Conservation (phyloP, 306 rosid genomes). For the Castanea crenata region DNA sequence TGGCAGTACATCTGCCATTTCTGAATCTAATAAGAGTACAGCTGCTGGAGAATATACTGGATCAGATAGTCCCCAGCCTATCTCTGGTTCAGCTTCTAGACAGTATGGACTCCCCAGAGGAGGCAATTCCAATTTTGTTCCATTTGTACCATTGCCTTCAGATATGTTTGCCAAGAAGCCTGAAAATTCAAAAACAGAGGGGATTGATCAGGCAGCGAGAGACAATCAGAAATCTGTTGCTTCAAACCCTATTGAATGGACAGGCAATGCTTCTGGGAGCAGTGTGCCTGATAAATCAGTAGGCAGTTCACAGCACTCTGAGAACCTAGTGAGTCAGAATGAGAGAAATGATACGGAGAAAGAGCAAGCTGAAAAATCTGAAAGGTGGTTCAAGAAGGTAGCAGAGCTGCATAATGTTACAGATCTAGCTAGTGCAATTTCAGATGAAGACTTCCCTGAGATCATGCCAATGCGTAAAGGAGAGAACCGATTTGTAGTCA, state of each 20-base stretch:
- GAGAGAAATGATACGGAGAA: slow-evolving; percentile 37
- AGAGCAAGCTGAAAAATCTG: slow-evolving; percentile 79
- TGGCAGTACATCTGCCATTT: slow-evolving; percentile 18
- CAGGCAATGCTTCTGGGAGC: slow-evolving; percentile 13
- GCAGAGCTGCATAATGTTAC: slow-evolving; percentile 74
- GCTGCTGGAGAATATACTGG: slow-evolving; percentile 26
- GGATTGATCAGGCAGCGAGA: slow-evolving; percentile 17
- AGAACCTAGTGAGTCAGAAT: slow-evolving; percentile 28
- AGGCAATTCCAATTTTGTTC: slow-evolving; percentile 39
- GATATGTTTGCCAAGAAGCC: slow-evolving; percentile 52
- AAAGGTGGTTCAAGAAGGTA: slow-evolving; percentile 83
- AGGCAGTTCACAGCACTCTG: slow-evolving; percentile 22
- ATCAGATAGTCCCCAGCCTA: slow-evolving; percentile 19
- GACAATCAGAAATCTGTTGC: slow-evolving; percentile 18
- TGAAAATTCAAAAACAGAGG: slow-evolving; percentile 33
- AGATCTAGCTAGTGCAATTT: slow-evolving; percentile 56
- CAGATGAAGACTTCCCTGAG: slow-evolving; percentile 88
- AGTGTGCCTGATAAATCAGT: slow-evolving; percentile 22
- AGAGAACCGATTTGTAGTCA: slow-evolving; percentile 80
- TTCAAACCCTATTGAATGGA: slow-evolving; percentile 8
- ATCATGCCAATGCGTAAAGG: slow-evolving; percentile 97
- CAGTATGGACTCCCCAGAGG: slow-evolving; percentile 29
- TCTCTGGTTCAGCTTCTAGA: slow-evolving; percentile 25
- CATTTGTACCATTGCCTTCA: slow-evolving; percentile 54
- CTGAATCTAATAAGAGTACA: slow-evolving; percentile 30